phyloP scores from a whole-genome alignment of 495 filamentous ascomycete species.

The Xylaria grammica region DNA sequence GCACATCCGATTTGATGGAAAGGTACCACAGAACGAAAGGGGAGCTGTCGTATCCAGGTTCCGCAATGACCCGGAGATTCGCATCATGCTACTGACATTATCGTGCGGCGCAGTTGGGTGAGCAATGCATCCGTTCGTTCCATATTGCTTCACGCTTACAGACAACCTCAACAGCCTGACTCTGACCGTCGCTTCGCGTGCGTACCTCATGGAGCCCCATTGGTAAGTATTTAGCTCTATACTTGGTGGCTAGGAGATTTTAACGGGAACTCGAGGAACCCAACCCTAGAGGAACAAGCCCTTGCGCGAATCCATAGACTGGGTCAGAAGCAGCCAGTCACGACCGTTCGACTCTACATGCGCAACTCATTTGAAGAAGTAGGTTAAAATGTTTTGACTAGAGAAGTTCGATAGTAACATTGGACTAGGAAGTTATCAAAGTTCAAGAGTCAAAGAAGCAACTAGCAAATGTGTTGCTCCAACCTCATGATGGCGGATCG shows the following conservation, averaged over 20 bases:
- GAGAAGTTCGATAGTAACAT: no score
- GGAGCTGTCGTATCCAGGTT: not conserved
- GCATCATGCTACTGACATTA: not conserved
- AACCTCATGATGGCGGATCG: no score
- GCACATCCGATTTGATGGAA: conserved; percentile 1
- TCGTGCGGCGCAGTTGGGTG: conserved; percentile 7
- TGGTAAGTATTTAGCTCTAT: not conserved
- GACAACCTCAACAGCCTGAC: not conserved
- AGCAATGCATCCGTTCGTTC: not conserved
- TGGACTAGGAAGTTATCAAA: no score
- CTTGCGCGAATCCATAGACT: conserved; percentile 1
- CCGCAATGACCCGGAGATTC: not conserved
- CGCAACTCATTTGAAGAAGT: no score
- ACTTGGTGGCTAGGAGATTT: not conserved
- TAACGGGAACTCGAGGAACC: not conserved
- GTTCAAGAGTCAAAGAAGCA: no score
- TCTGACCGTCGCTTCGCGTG: not conserved
- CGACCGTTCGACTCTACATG: not conserved
- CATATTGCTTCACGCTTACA: not conserved
- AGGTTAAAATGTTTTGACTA: no score
- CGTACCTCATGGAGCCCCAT: conserved; percentile 9
- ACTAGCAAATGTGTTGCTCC: no score
- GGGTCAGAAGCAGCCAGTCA: not conserved
- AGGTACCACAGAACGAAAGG: conserved; percentile 2
- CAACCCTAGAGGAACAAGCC: not conserved